phyloP scores from a whole-genome alignment of 2,329 filamentous ascomycete genomes.

The Aspergillus proliferans region DNA sequence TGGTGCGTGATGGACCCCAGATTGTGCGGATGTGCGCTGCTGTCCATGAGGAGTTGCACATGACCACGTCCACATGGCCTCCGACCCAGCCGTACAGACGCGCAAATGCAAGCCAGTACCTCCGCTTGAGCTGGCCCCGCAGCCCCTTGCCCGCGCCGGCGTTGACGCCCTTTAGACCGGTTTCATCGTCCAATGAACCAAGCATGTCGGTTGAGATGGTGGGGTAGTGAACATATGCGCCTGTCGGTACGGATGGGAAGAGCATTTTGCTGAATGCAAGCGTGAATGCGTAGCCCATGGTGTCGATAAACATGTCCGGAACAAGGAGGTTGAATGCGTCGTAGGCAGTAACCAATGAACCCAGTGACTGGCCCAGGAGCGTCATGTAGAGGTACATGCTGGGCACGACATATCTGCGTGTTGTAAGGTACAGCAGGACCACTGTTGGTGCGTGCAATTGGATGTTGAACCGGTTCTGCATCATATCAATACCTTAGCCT shows the following conservation, averaged over 20 bases:
- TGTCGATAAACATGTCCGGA: conserved; percentile 92
- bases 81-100: conserved; percentile 76
- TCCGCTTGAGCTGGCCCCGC: conserved; percentile 64
- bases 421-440: conserved; percentile 84
- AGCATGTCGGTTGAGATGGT: conserved; percentile 99
- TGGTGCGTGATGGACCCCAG: conserved; percentile 57
- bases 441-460: conserved; percentile 74
- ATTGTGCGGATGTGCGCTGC: conserved; percentile 72
- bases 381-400: conserved; percentile 90
- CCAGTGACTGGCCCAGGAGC: conserved; percentile 85
- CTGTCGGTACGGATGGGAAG: conserved; percentile 74
- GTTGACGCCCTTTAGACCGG: conserved; percentile 67
- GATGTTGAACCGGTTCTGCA: conserved; percentile 83
- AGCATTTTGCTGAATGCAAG: conserved; percentile 75
- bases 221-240: conserved; percentile 94
- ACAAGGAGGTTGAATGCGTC: conserved; percentile 89
- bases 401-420: conserved; percentile 76
- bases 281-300: conserved; percentile 95
- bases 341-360: conserved; percentile 79
- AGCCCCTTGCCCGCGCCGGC: conserved; percentile 71
- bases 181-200: conserved; percentile 63
- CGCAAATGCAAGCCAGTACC: conserved; percentile 86
- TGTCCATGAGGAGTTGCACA: conserved; percentile 97
- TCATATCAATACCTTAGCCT: not conserved
- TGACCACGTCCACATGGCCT: conserved; percentile 79